Evolutionary conservation across 73 alveolate species (phyloP).

Genomic region (Blepharisma stoltei): DNA sequence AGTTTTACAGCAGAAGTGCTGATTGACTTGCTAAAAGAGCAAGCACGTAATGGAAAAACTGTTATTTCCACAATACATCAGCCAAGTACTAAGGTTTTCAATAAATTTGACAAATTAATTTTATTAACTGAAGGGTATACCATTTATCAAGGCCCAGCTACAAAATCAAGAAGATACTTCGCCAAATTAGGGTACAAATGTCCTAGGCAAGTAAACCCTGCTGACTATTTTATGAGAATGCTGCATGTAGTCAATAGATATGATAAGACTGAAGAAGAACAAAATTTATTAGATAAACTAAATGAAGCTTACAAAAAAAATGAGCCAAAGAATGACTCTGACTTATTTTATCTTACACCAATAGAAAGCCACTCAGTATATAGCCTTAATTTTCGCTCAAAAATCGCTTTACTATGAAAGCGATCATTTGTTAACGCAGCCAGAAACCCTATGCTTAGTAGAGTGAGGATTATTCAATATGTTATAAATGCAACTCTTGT

Average conservation of each 20-base stretch:
- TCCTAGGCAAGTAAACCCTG: neutral
- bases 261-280: neutral
- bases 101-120: neutral
- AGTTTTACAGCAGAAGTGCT: slow-evolving; percentile 18
- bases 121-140: slow-evolving; percentile 38
- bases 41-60: neutral
- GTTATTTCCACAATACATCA: neutral
- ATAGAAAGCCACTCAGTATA: no score
- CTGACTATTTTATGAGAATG: neutral
- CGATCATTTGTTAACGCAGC: slow-evolving; percentile 2
- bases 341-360: no score
- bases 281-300: neutral
- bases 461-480: neutral
- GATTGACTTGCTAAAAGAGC: neutral
- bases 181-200: neutral
- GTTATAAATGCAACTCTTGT: neutral
- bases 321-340: neutral
- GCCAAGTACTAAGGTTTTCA: neutral
- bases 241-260: neutral
- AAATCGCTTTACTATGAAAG: no score
- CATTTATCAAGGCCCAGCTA: slow-evolving; percentile 43
- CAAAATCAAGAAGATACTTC: slow-evolving; percentile 37
- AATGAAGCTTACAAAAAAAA: neutral
- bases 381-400: no score
- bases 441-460: neutral